These are phyloP conservation scores for Pythium vanterpoolii DNA, from an alignment of 352 stramenopile genomes.

Conservation along the genomic window DNA sequence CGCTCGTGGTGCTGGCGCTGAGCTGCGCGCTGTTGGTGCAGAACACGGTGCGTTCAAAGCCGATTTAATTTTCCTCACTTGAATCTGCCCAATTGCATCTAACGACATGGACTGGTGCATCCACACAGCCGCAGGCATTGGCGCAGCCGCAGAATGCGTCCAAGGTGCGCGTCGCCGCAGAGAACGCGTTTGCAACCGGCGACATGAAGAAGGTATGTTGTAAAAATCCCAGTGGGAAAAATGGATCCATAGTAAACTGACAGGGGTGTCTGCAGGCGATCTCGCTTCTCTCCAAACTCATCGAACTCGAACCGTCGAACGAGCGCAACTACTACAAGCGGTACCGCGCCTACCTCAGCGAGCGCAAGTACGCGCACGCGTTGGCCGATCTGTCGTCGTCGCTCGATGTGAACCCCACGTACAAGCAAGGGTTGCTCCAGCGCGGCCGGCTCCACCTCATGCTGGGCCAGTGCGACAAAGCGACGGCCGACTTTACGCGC, in stretches of 20 bases:
- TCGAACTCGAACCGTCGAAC: constrained; percentile 73
- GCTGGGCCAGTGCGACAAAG: constrained; percentile 64
- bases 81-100: too few relatives aligned
- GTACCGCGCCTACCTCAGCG: constrained; percentile 75
- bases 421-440: constrained; percentile 75
- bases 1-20: constrained; percentile 25
- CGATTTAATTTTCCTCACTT: too few relatives aligned
- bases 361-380: constrained; percentile 76
- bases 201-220: constrained; percentile 73
- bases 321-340: constrained; percentile 86
- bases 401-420: constrained; percentile 69
- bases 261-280: constrained; percentile 44
- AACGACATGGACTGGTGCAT: too few relatives aligned
- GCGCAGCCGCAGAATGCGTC: constrained; percentile 36
- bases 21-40: constrained; percentile 23
- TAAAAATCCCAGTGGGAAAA: too few relatives aligned
- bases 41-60: constrained; percentile 10
- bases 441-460: constrained; percentile 80
- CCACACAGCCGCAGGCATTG: constrained; percentile 4
- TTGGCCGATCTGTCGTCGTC: constrained; percentile 68
- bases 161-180: constrained; percentile 67
- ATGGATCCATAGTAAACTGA: too few relatives aligned
- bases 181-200: constrained; percentile 75
- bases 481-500: constrained; percentile 50
- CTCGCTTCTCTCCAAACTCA: constrained; percentile 73